Base-by-base conservation (phyloP, 129 eudicot species). In the Silybum marianum region DNA sequence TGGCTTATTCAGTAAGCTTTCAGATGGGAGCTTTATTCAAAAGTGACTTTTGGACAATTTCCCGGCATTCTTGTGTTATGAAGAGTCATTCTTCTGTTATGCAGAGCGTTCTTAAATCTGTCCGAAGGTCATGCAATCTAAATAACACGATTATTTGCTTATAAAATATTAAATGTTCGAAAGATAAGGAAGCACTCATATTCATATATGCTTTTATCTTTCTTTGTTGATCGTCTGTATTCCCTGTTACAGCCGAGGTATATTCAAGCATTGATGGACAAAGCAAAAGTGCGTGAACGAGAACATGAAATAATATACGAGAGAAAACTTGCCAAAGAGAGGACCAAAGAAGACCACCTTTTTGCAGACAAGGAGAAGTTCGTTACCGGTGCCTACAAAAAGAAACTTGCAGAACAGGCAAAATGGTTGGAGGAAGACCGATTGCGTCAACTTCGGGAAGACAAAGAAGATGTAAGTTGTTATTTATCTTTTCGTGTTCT, bases 341-440 rank as follows among this genome's bases (percentile, higher is more conserved):
- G 98, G 81, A 88, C 79, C 83, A 82, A 95, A 81, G 98, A 95
- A 21, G 98, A 95, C 65, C 94, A 92, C 76, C 86, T 89, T 34
- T 92, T 71, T 86, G 93, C 89, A 21, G 97, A 84, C 54, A 95
- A 95, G 84, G 98, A 92, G 66, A 95, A 95, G 82, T 95, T 90
- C 70, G 91, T 95, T 48, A 95, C 97, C 0, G 79, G 97, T 79
- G 97, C 98, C 46, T 95, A 92, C 90, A 95, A 95, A 85, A 89
- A 76, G 85, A 91, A 95, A 83, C 99, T 95, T 51, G 98, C 99
- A 0, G 99, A 95, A 90, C 95, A 89, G 85, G 93, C 90, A 72
- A 92, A 92, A 75, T 95, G 97, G 98, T 48, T 85, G 86, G 95
- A 85, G 87, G 99, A 91, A 88, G 97, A 95, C 80, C 94, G 97